These are phyloP conservation scores for Cyclostephanos tholiformis DNA, from an alignment of 108 stramenopile genomes.

Conservation along the genomic window DNA sequence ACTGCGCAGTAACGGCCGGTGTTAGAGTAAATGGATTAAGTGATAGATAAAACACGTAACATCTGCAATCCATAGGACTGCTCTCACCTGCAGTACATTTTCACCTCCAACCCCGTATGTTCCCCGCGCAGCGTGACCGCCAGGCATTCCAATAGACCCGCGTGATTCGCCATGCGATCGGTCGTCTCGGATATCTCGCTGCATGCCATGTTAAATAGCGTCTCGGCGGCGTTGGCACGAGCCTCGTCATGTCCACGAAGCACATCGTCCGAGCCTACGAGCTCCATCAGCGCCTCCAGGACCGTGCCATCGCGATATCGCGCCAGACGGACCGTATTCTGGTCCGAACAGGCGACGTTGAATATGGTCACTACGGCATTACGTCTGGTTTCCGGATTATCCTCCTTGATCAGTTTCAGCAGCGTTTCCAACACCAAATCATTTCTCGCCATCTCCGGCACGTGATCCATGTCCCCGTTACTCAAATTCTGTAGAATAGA, in stretches of 20 bases:
- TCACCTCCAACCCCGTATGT: slow-evolving; percentile 50
- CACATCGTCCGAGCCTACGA: slow-evolving; percentile 48
- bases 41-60: background rate
- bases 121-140: slow-evolving; percentile 45
- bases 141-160: slow-evolving; percentile 50
- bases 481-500: slow-evolving; percentile 36
- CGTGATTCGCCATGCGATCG: slow-evolving; percentile 58
- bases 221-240: slow-evolving; percentile 60
- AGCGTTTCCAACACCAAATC: slow-evolving; percentile 55
- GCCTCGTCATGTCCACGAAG: slow-evolving; percentile 45
- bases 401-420: slow-evolving; percentile 53
- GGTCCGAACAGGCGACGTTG: slow-evolving; percentile 60
- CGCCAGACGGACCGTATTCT: slow-evolving; percentile 49
- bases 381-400: slow-evolving; percentile 50
- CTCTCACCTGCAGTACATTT: slow-evolving; percentile 49
- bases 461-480: slow-evolving; percentile 57
- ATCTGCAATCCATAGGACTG: background rate
- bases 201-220: slow-evolving; percentile 60
- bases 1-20: slow-evolving; percentile 1
- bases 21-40: background rate
- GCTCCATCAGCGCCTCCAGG: slow-evolving; percentile 19
- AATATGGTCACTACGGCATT: slow-evolving; percentile 59
- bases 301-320: slow-evolving; percentile 16
- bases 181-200: slow-evolving; percentile 50
- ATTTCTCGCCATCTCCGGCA: slow-evolving; percentile 60